Evolutionary conservation across 2,329 filamentous ascomycete species (phyloP), one percentile per base, ranked within the genome.

Genomic region (Cladosporium colombiae): DNA sequence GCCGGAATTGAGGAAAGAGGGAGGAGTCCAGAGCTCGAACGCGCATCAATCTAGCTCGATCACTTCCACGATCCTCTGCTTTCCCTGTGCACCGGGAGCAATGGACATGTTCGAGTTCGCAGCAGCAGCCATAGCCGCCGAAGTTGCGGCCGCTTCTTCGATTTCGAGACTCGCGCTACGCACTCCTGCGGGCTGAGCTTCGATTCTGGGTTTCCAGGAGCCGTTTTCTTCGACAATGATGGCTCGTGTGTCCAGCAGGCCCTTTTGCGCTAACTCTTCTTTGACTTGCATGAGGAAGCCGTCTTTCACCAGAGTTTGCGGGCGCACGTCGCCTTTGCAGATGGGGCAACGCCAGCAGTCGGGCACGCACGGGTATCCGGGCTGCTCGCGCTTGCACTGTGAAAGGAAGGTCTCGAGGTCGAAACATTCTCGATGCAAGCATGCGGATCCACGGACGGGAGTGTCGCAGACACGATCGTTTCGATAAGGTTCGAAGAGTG

Each of bases 311-410:
- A 98, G 83, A 67, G 81, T 85, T 27, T 83, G 81, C 0, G 94
- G 95, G 16, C 93, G 85, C 13, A 91, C 92, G 76, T 97, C 93
- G 35, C 80, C 81, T 29, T 83, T 82, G 76, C 94, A 98, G 33
- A 96, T 87, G 0, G 95, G 95, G 72, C 95, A 99, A 68, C 86
- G 89, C 93, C 93, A 97, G 62, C 86, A 86, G 72, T 95, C 91
- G 0, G 86, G 81, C 64, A 84, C 78, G 8, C 69, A 71, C 5
- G 74, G 69, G 56, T 63, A 68, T 23, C 64, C 50, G 68, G 76
- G 49, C 70, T 81, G 75, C 59, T 73, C 71, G 70, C 81, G 83
- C 33, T 70, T 71, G 18, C 91, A 87, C 5, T 89, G 91, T 16
- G 82, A 77, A 10, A 99, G 84, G 81, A 92, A 98, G 0, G 86